Evolutionary conservation across 148 eudicot species (phyloP).

Genomic region (Persicaria tinctoria): DNA sequence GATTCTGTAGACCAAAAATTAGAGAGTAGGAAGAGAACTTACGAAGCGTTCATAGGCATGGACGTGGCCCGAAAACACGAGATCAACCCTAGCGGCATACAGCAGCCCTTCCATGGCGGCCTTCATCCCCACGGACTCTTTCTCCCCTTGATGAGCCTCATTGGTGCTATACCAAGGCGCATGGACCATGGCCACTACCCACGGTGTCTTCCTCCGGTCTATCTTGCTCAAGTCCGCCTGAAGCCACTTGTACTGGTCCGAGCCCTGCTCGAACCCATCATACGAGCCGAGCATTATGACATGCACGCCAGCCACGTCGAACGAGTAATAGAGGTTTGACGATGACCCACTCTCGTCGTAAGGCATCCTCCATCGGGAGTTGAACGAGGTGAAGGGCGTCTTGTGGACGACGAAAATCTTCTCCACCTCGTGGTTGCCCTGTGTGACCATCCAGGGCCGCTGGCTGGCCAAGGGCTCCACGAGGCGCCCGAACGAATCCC

Average conservation of each 20-base stretch:
- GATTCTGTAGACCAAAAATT: no score
- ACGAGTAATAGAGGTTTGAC: constrained; percentile 67
- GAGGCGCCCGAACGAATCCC: constrained; percentile 71
- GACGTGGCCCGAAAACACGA: constrained; percentile 66
- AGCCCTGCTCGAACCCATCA: constrained; percentile 38
- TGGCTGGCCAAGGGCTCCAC: constrained; percentile 62
- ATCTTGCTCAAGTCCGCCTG: constrained; percentile 36
- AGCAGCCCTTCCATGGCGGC: constrained; percentile 54
- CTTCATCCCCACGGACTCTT: constrained; percentile 43
- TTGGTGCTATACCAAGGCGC: constrained; percentile 84
- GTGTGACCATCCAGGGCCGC: constrained; percentile 84
- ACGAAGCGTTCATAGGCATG: constrained; percentile 91
- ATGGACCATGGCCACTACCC: constrained; percentile 54
- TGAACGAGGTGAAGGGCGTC: constrained; percentile 49
- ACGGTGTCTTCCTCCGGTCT: constrained; percentile 54
- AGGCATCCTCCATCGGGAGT: constrained; percentile 77
- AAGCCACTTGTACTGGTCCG: constrained; percentile 64
- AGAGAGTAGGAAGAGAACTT: constrained; percentile 18
- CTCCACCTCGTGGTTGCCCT: constrained; percentile 77
- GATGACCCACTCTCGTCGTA: constrained; percentile 51
- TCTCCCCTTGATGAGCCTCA: constrained; percentile 55
- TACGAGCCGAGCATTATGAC: constrained; percentile 71
- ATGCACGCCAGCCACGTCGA: constrained; percentile 60
- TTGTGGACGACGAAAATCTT: constrained; percentile 27
- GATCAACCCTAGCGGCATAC: constrained; percentile 44